Conservation (phyloP, 148 eudicot genomes). For the Cornus florida region DNA sequence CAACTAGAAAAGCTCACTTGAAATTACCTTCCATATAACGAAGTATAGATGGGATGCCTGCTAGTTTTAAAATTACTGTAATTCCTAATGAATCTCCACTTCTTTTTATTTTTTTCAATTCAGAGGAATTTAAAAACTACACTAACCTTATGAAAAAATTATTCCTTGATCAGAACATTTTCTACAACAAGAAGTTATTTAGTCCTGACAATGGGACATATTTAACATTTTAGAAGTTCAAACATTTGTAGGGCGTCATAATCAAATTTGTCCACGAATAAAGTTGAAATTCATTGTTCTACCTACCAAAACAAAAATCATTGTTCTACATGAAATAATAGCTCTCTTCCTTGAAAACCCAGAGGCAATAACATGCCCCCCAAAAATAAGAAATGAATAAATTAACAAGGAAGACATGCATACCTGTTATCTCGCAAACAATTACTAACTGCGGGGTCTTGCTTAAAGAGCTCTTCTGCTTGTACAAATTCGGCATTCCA, state of each 20-base stretch:
- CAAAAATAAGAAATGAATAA: not conserved
- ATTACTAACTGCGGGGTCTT: constrained; percentile 61
- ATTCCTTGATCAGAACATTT: not conserved
- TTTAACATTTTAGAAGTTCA: not conserved
- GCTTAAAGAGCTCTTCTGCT: constrained; percentile 90
- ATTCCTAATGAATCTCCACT: not conserved
- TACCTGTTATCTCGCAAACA: constrained; percentile 94
- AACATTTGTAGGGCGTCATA: not conserved
- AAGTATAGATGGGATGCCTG: not conserved
- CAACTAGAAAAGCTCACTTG: not conserved
- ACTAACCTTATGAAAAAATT: not conserved
- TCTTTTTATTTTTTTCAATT: not conserved
- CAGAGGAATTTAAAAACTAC: not conserved
- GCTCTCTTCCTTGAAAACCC: not conserved
- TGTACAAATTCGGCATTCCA: constrained; percentile 97
- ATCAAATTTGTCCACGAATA: not conserved
- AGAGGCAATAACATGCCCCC: not conserved
- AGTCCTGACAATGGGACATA: not conserved
- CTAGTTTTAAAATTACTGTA: not conserved
- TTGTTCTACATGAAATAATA: not conserved
- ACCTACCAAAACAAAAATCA: not conserved
- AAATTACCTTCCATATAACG: not conserved
- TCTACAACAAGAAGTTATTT: not conserved
- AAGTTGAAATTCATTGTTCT: too few species aligned
- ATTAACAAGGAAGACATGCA: constrained; percentile 2